Evolutionary conservation across 2,329 filamentous ascomycete genomes (phyloP).

Genomic region (Acephala macrosclerotiorum): DNA sequence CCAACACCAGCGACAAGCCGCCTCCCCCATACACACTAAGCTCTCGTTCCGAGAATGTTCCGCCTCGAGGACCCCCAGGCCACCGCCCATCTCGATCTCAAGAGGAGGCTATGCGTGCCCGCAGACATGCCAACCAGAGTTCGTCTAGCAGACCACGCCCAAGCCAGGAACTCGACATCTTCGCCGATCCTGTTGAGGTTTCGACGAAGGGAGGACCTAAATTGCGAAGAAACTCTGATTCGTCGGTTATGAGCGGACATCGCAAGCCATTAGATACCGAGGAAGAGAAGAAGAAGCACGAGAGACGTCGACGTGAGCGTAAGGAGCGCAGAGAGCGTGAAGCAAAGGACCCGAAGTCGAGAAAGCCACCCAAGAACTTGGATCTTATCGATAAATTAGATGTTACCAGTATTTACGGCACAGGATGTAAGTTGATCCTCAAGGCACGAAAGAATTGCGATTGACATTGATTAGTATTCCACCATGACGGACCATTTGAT

Average conservation of each 20-base stretch:
- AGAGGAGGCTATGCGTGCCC: slow-evolving; percentile 66
- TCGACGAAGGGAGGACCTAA: slow-evolving; percentile 47
- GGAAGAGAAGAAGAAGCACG: slow-evolving; percentile 65
- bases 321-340: slow-evolving; percentile 49
- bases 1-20: slow-evolving; percentile 54
- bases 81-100: slow-evolving; percentile 72
- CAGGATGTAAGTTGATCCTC: slow-evolving; percentile 72
- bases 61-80: slow-evolving; percentile 46
- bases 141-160: slow-evolving; percentile 41
- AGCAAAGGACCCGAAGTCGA: slow-evolving; percentile 49
- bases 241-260: slow-evolving; percentile 68
- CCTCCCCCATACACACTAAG: slow-evolving; percentile 43
- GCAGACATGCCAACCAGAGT: slow-evolving; percentile 50
- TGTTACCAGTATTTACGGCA: slow-evolving; percentile 94
- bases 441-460: background rate
- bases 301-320: slow-evolving; percentile 58
- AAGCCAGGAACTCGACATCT: slow-evolving; percentile 42
- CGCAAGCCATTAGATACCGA: slow-evolving; percentile 64
- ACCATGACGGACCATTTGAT: slow-evolving; percentile 97
- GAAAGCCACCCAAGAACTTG: slow-evolving; percentile 55
- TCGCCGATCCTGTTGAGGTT: slow-evolving; percentile 44
- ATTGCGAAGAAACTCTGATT: slow-evolving; percentile 80
- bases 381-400: slow-evolving; percentile 98
- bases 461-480: slow-evolving; percentile 73
- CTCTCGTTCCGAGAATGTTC: slow-evolving; percentile 53